phyloP scores from a whole-genome alignment of 2,329 filamentous ascomycete species.

The Pseudocercospora fuligena region DNA sequence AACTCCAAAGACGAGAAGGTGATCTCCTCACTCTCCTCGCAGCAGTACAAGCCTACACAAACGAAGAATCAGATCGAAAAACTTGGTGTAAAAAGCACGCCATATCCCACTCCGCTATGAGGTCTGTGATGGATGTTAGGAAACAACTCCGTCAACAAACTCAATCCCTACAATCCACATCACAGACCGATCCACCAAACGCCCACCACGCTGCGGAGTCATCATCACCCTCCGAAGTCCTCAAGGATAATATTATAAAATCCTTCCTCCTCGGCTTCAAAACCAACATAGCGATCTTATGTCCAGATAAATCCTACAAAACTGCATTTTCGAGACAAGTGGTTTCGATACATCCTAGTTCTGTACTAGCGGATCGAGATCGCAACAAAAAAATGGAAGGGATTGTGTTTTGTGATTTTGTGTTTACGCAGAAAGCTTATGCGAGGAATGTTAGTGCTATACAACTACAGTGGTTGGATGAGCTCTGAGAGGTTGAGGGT shows the following conservation, averaged over 20 bases:
- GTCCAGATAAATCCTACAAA: constrained; percentile 38
- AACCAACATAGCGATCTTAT: constrained; percentile 63
- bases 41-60: constrained; percentile 64
- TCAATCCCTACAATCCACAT: constrained; percentile 43
- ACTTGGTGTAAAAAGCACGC: constrained; percentile 64
- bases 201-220: no score
- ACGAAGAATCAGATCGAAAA: constrained; percentile 63
- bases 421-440: constrained; percentile 68
- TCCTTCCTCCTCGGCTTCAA: constrained; percentile 64
- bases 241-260: constrained; percentile 55
- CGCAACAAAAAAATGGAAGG: constrained; percentile 64
- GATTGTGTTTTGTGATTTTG: constrained; percentile 69
- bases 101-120: constrained; percentile 68
- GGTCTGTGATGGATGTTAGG: constrained; percentile 67
- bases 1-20: constrained; percentile 64
- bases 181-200: neutral
- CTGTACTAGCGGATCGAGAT: constrained; percentile 49
- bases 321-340: constrained; percentile 66
- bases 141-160: constrained; percentile 66
- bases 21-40: constrained; percentile 68
- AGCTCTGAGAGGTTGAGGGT: constrained; percentile 41
- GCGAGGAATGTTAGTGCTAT: constrained; percentile 66
- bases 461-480: constrained; percentile 65
- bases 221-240: neutral
- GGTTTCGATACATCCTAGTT: constrained; percentile 67